phyloP scores from a whole-genome alignment of 208 protist species.

The Vickermania ingenoplastis region DNA sequence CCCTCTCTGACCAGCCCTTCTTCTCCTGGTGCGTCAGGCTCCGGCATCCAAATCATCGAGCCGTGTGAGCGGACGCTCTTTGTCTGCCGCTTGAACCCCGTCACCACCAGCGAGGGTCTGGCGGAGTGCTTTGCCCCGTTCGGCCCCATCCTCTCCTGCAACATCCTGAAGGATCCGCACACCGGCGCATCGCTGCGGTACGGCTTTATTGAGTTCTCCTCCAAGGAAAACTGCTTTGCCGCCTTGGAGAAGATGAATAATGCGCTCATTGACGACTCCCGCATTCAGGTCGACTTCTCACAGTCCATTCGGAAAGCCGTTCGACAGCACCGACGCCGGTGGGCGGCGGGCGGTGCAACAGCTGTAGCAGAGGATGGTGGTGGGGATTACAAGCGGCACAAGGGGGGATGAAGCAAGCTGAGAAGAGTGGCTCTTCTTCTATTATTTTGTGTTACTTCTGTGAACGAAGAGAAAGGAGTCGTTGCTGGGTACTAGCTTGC shows the following conservation, averaged over 20 bases:
- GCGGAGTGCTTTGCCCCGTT: constrained; percentile 95
- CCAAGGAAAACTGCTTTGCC: constrained; percentile 71
- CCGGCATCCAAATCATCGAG: constrained; percentile 23
- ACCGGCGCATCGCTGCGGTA: constrained; percentile 91
- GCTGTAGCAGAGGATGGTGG: too few species aligned
- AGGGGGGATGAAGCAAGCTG: too few species aligned
- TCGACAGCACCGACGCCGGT: neutral
- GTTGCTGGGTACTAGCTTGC: too few species aligned
- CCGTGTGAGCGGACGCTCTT: constrained; percentile 98
- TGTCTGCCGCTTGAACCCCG: constrained; percentile 97
- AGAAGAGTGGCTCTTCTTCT: too few species aligned
- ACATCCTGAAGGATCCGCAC: constrained; percentile 61
- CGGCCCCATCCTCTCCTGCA: constrained; percentile 83
- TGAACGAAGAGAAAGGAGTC: too few species aligned
- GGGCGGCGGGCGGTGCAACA: neutral
- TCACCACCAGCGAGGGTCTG: constrained; percentile 92
- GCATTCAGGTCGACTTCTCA: constrained; percentile 98
- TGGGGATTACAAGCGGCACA: too few species aligned
- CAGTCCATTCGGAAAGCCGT: constrained; percentile 89
- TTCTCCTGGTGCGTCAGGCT: neutral
- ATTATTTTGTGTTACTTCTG: too few species aligned
- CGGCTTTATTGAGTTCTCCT: constrained; percentile 98
- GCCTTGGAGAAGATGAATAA: constrained; percentile 97
- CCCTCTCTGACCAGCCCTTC: constrained; percentile 47
- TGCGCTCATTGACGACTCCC: constrained; percentile 96